These are phyloP conservation scores for Stachybotrys chlorohalonatus DNA, from an alignment of 2,329 filamentous ascomycete genomes.

Conservation along the genomic window DNA sequence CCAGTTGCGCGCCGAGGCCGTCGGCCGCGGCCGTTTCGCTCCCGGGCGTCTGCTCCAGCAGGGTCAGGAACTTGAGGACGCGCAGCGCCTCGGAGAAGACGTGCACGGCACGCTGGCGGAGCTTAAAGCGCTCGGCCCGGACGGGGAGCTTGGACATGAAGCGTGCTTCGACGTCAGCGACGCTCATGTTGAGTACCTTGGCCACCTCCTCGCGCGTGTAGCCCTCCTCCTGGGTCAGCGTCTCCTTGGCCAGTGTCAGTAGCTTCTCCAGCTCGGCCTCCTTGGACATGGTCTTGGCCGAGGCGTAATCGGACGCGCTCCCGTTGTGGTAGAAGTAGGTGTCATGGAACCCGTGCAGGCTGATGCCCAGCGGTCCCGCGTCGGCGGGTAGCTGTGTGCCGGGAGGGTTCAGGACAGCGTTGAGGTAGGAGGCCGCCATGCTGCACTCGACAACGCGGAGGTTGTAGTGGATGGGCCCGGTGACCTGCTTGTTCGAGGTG, in stretches of 20 bases:
- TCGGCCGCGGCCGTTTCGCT: constrained; percentile 43
- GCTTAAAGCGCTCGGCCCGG: constrained; percentile 76
- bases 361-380: constrained; percentile 72
- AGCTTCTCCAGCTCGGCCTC: constrained; percentile 66
- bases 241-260: constrained; percentile 57
- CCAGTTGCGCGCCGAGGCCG: constrained; percentile 55
- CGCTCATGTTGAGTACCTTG: constrained; percentile 56
- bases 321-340: constrained; percentile 56
- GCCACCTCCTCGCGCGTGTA: constrained; percentile 87
- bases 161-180: constrained; percentile 61
- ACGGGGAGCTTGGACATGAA: constrained; percentile 88
- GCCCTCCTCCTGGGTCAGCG: constrained; percentile 69
- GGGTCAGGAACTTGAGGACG: constrained; percentile 71
- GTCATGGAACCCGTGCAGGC: constrained; percentile 79
- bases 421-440: constrained; percentile 65
- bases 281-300: constrained; percentile 33
- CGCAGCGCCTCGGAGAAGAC: constrained; percentile 85
- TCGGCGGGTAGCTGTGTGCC: constrained; percentile 62
- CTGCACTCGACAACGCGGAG: constrained; percentile 93
- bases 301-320: constrained; percentile 24
- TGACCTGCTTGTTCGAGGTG: constrained; percentile 88
- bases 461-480: constrained; percentile 91
- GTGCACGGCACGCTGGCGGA: constrained; percentile 80
- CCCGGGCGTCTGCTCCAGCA: constrained; percentile 47
- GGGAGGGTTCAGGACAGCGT: constrained; percentile 46